A percentile compares a stretch with the other conserved stretches of the same genome.
These are phyloP conservation scores for Metroxylon sagu DNA, from an alignment of 176 grass and related monocot genomes.

Conservation along the genomic window DNA sequence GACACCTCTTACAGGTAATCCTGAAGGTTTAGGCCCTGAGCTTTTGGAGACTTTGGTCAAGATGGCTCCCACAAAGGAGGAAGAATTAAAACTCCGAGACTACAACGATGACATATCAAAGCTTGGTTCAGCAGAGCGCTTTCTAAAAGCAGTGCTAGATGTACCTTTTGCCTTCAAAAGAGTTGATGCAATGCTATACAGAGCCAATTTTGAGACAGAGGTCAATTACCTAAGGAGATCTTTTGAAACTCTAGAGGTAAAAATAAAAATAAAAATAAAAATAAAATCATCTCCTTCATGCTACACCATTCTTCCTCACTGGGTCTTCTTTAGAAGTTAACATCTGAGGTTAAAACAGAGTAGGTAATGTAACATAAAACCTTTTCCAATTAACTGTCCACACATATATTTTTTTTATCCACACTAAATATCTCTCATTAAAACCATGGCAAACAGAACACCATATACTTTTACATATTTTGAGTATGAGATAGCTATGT, in stretches of 20 bases:
- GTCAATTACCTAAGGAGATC: slow-evolving; percentile 50
- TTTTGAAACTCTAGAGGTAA: slow-evolving; percentile 72
- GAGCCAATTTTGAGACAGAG: slow-evolving; percentile 52
- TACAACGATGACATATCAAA: slow-evolving; percentile 48
- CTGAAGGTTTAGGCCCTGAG: slow-evolving; percentile 42
- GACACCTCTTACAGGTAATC: slow-evolving; percentile 35
- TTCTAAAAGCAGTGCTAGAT: slow-evolving; percentile 55
- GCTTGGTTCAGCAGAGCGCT: slow-evolving; percentile 56
- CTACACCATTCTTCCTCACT: not conserved
- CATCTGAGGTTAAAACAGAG: not conserved
- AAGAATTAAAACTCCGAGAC: slow-evolving; percentile 44
- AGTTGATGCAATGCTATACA: slow-evolving; percentile 73
- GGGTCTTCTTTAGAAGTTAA: too few relatives aligned
- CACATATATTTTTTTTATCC: too few relatives aligned
- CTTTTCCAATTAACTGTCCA: too few relatives aligned
- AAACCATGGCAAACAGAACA: too few relatives aligned
- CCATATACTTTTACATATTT: too few relatives aligned
- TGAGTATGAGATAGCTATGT: too few relatives aligned
- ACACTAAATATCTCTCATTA: too few relatives aligned
- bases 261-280: slow-evolving; percentile 18
- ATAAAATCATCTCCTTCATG: not conserved
- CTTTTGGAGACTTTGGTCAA: slow-evolving; percentile 58
- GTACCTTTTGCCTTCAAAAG: slow-evolving; percentile 82
- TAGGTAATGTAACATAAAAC: slow-evolving; percentile 3
- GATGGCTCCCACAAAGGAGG: slow-evolving; percentile 77